Percentiles rank a stretch among this genome's conserved stretches.
Evolutionary conservation across 1,284 basidiomycete genomes (phyloP).

Genomic region (Apiotrichum porosum): DNA sequence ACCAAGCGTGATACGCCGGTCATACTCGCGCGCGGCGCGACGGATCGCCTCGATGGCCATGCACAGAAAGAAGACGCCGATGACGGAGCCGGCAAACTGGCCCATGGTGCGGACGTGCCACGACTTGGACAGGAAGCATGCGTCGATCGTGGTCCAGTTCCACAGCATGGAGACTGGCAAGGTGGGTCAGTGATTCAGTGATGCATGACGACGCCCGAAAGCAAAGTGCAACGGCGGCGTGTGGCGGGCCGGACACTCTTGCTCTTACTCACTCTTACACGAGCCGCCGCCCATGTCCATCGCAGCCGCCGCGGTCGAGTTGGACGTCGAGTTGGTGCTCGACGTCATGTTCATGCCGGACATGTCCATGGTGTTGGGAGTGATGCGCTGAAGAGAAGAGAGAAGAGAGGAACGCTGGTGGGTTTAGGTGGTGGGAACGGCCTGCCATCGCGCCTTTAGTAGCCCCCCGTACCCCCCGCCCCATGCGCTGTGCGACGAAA

Average conservation of each 20-base stretch:
- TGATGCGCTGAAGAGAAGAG: too few relatives aligned
- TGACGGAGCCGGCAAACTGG: conserved; percentile 45
- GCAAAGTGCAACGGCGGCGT: too few relatives aligned
- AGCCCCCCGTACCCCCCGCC: too few relatives aligned
- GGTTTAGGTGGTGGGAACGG: too few relatives aligned
- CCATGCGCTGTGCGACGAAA: too few relatives aligned
- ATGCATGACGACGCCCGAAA: too few relatives aligned
- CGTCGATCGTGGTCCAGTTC: conserved; percentile 47
- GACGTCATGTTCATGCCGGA: conserved; percentile 1
- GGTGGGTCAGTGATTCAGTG: neutral
- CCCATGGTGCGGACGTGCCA: conserved; percentile 46
- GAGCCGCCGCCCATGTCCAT: neutral
- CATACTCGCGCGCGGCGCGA: conserved; percentile 46
- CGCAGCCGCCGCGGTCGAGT: neutral
- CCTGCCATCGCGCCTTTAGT: too few relatives aligned
- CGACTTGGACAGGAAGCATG: conserved; percentile 47
- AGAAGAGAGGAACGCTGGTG: too few relatives aligned
- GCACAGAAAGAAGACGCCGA: conserved; percentile 49
- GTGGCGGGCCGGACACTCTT: neutral
- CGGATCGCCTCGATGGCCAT: conserved; percentile 47
- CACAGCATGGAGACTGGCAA: conserved; percentile 46
- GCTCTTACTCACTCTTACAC: conserved; percentile 29
- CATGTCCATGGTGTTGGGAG: conserved; percentile 1
- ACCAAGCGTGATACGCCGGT: conserved; percentile 32
- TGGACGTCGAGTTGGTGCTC: neutral